A percentile compares a stretch with the other conserved stretches of the same genome.
These are phyloP conservation scores for Aspergillus costaricaensis DNA, from an alignment of 2,329 filamentous ascomycete genomes.

Conservation along the genomic window DNA sequence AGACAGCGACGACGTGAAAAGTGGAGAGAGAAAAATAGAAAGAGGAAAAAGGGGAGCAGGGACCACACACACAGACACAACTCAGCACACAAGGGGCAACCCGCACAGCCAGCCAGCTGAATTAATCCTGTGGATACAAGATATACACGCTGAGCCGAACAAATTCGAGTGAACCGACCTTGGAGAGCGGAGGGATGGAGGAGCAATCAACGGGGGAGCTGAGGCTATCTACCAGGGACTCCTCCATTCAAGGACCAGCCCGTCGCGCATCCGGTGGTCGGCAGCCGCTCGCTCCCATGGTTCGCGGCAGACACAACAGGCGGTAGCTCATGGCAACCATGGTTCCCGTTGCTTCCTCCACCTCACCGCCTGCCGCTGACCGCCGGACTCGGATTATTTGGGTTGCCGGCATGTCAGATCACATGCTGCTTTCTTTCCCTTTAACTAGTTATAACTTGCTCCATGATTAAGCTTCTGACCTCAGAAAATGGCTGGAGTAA, in stretches of 20 bases:
- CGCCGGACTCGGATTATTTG: not conserved
- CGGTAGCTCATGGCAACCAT: slow-evolving; percentile 30
- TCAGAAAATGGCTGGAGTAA: no score
- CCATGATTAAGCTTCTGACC: no score
- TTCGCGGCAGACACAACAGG: slow-evolving; percentile 21
- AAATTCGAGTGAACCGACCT: slow-evolving; percentile 12
- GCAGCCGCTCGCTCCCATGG: slow-evolving; percentile 22
- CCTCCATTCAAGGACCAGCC: slow-evolving; percentile 11
- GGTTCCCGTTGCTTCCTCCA: not conserved
- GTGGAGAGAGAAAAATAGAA: slow-evolving; percentile 17
- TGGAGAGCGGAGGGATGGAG: slow-evolving; percentile 7
- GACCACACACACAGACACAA: not conserved
- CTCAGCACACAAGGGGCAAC: slow-evolving; percentile 17
- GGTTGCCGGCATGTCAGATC: not conserved
- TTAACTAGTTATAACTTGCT: no score
- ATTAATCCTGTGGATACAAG: slow-evolving; percentile 16
- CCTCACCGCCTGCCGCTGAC: not conserved
- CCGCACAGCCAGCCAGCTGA: slow-evolving; percentile 18
- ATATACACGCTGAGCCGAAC: slow-evolving; percentile 18
- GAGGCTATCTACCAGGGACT: not conserved
- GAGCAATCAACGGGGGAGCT: slow-evolving; percentile 3
- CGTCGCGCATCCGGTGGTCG: slow-evolving; percentile 21
- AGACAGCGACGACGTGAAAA: slow-evolving; percentile 14
- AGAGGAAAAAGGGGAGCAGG: slow-evolving; percentile 6
- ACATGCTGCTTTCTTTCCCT: no score